These are phyloP conservation scores for Creolimax fragrantissima DNA, from an alignment of 78 protist genomes.

Conservation along the genomic window DNA sequence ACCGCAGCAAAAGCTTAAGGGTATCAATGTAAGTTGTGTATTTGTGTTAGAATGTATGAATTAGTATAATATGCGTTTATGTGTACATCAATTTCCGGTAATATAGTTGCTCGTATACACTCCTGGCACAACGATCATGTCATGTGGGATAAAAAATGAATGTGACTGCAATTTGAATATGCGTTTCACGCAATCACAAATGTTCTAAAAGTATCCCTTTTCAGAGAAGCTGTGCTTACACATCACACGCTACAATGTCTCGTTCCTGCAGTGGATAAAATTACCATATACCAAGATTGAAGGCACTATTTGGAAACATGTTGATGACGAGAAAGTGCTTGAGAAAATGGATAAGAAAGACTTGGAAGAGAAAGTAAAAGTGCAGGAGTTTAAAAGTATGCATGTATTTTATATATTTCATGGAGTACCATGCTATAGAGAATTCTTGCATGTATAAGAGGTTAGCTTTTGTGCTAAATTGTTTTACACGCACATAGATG, in stretches of 20 bases:
- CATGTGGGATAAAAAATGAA: background rate
- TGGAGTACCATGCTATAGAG: background rate
- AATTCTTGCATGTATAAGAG: background rate
- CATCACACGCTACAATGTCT: background rate
- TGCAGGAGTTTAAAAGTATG: background rate
- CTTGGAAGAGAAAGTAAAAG: background rate
- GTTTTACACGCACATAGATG: background rate
- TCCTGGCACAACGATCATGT: background rate
- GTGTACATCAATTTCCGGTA: conserved; percentile 9
- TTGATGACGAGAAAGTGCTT: background rate
- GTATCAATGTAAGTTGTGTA: background rate
- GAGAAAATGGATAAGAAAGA: background rate
- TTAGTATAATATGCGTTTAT: background rate
- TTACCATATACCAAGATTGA: background rate
- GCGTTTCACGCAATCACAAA: background rate
- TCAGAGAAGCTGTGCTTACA: background rate
- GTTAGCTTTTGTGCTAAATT: background rate
- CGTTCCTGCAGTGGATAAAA: background rate
- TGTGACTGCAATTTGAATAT: background rate
- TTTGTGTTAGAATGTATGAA: background rate
- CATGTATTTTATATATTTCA: background rate
- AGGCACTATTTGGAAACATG: background rate
- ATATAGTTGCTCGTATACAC: background rate
- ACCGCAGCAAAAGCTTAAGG: background rate
- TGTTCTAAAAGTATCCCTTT: background rate